Evolutionary conservation across 352 stramenopile genomes (phyloP).

Genomic region (Globisporangium iwayamae): DNA sequence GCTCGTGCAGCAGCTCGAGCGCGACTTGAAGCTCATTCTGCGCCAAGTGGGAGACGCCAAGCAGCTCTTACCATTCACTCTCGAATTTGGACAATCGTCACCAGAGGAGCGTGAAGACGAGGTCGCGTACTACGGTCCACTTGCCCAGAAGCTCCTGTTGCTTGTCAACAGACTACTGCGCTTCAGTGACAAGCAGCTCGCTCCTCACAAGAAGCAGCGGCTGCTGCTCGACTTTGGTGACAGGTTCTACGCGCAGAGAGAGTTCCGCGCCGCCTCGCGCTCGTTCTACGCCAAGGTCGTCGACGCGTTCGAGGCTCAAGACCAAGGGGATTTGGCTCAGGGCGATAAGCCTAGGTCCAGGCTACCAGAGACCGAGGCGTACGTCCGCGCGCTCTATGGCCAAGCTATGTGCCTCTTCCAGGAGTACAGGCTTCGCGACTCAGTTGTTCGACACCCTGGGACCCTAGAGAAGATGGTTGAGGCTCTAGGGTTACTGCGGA

Average conservation of each 20-base stretch:
- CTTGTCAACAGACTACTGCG: slow-evolving; percentile 33
- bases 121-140: slow-evolving; percentile 38
- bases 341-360: neutral
- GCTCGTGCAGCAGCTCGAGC: slow-evolving; percentile 48
- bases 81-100: slow-evolving; percentile 9
- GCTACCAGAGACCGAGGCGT: slow-evolving; percentile 20
- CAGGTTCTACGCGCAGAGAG: slow-evolving; percentile 38
- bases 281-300: slow-evolving; percentile 53
- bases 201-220: slow-evolving; percentile 26
- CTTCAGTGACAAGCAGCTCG: slow-evolving; percentile 34
- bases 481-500: slow-evolving; percentile 30
- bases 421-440: slow-evolving; percentile 29
- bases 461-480: slow-evolving; percentile 47
- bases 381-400: slow-evolving; percentile 42
- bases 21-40: slow-evolving; percentile 40
- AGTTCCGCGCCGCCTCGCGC: slow-evolving; percentile 41
- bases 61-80: neutral
- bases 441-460: slow-evolving; percentile 36
- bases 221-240: slow-evolving; percentile 48
- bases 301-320: neutral
- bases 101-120: slow-evolving; percentile 16
- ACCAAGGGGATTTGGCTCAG: neutral
- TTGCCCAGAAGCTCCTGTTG: slow-evolving; percentile 36
- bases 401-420: slow-evolving; percentile 42
- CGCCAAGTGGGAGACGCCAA: slow-evolving; percentile 36